A percentile compares a stretch with the other conserved stretches of the same genome.
Evolutionary conservation across 2,329 filamentous ascomycete species (phyloP).

Genomic region (Calonectria hongkongensis): DNA sequence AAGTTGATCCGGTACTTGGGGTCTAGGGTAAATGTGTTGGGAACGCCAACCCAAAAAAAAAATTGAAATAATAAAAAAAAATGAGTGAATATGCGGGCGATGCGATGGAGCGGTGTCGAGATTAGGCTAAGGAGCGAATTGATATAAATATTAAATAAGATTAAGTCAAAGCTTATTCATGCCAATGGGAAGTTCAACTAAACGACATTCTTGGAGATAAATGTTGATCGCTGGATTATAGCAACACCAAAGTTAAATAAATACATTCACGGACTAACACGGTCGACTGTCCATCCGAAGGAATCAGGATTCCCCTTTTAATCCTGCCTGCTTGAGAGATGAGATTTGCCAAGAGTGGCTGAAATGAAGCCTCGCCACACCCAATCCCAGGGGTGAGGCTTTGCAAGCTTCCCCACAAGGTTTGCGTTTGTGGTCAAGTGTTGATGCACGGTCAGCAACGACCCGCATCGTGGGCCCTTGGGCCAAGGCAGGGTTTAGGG

Average conservation of each 20-base stretch:
- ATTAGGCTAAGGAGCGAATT: conserved; percentile 20
- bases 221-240: background rate
- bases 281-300: background rate
- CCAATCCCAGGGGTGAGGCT: conserved; percentile 2
- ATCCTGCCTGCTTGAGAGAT: background rate
- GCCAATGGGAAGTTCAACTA: background rate
- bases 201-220: background rate
- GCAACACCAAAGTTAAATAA: conserved; percentile 18
- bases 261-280: conserved; percentile 1
- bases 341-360: conserved; percentile 19
- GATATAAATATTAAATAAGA: conserved; percentile 28
- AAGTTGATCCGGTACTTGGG: background rate
- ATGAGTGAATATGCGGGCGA: background rate
- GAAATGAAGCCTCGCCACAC: conserved; percentile 2
- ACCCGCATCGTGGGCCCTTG: background rate
- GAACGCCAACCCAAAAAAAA: background rate
- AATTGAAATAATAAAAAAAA: background rate
- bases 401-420: conserved; percentile 5
- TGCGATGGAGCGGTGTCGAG: conserved; percentile 14
- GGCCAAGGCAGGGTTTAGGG: background rate
- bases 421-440: background rate
- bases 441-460: conserved; percentile 16
- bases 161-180: conserved; percentile 24
- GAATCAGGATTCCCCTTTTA: conserved; percentile 15
- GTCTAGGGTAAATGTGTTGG: conserved; percentile 6